Percentiles rank a stretch among this genome's conserved stretches.
Evolutionary conservation across 345 rosid species (phyloP).

Genomic region (Garcia nutans): DNA sequence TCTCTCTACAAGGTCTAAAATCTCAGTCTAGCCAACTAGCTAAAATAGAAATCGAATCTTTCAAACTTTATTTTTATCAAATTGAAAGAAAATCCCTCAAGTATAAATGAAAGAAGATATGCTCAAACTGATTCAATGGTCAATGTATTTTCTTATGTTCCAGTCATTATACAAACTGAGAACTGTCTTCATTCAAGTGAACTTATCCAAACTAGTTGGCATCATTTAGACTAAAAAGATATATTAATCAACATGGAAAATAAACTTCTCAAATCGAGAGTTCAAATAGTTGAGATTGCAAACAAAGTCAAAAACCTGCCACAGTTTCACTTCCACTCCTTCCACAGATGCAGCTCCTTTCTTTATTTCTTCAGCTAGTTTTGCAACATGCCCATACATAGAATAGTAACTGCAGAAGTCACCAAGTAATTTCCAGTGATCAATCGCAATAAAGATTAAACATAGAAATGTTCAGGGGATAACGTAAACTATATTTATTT

Average conservation of each 20-base stretch:
- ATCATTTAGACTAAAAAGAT: not conserved
- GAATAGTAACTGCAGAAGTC: slow-evolving; percentile 72
- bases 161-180: not conserved
- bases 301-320: slow-evolving; percentile 62
- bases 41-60: not conserved
- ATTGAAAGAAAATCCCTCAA: not conserved
- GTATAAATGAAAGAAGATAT: not conserved
- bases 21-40: not conserved
- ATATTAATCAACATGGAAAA: not conserved
- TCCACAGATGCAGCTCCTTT: slow-evolving; percentile 93
- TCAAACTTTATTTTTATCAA: not conserved
- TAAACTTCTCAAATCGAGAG: not conserved
- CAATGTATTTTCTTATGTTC: not conserved
- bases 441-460: not conserved
- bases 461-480: not conserved
- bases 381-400: slow-evolving; percentile 96
- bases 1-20: not conserved
- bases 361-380: slow-evolving; percentile 82
- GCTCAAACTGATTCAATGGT: too few relatives aligned
- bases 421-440: not conserved
- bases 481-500: not conserved
- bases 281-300: not conserved
- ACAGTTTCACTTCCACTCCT: slow-evolving; percentile 93
- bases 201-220: not conserved
- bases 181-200: not conserved